Evolutionary conservation across 1,284 basidiomycete species (phyloP).

Genomic region (Stereum hirsutum): DNA sequence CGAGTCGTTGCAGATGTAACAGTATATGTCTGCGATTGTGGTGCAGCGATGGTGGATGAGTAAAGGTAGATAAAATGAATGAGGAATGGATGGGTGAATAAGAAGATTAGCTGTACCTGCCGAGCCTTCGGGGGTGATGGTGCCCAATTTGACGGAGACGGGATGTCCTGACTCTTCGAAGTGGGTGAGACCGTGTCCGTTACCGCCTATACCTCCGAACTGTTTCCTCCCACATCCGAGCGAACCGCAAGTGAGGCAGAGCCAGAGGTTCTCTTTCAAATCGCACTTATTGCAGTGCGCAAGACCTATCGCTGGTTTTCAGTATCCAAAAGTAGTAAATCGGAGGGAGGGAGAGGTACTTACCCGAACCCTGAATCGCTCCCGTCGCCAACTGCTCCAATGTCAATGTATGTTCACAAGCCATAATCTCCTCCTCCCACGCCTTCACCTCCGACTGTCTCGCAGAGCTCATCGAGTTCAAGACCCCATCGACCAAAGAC

Average conservation of each 20-base stretch:
- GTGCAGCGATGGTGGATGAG: neutral
- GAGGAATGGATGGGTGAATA: neutral
- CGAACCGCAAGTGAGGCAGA: conserved; percentile 92
- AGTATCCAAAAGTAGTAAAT: neutral
- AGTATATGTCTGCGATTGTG: conserved; percentile 86
- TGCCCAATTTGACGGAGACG: conserved; percentile 91
- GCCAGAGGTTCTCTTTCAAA: conserved; percentile 87
- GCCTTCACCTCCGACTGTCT: conserved; percentile 93
- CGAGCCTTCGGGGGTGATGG: conserved; percentile 90
- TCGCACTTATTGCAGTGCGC: conserved; percentile 75
- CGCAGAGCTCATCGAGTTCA: conserved; percentile 81
- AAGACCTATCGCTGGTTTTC: conserved; percentile 49
- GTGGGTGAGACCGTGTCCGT: conserved; percentile 86
- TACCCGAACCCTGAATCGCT: conserved; percentile 42
- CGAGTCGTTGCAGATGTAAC: conserved; percentile 88
- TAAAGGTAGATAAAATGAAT: neutral
- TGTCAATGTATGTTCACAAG: conserved; percentile 83
- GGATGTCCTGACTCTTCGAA: conserved; percentile 73
- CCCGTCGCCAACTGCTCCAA: conserved; percentile 58
- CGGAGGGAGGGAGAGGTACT: neutral
- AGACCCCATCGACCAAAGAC: conserved; percentile 59
- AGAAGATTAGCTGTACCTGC: no score
- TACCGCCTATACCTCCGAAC: conserved; percentile 81
- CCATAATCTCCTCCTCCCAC: conserved; percentile 91
- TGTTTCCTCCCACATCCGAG: conserved; percentile 89